A percentile compares a stretch with the other conserved stretches of the same genome.
Conservation (phyloP, 2,329 filamentous ascomycete genomes). For the Claviceps lovelessii region DNA sequence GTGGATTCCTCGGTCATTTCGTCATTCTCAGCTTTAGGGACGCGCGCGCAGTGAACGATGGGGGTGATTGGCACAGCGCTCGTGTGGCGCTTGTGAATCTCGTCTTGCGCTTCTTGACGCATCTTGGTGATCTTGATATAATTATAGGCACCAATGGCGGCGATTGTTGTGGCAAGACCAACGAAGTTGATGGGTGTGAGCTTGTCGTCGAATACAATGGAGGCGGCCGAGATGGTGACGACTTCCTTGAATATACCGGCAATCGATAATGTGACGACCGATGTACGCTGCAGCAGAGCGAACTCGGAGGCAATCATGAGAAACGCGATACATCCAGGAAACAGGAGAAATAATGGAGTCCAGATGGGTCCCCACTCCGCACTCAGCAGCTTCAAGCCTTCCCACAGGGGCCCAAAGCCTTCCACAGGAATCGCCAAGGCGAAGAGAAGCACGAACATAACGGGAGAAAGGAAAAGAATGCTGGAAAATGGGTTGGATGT, state of each 20-base stretch:
- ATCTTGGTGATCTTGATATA: constrained; percentile 88
- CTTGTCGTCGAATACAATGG: constrained; percentile 74
- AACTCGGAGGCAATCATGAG: constrained; percentile 96
- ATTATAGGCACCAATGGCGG: constrained; percentile 80
- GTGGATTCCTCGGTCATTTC: constrained; percentile 30
- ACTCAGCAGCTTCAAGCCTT: constrained; percentile 50
- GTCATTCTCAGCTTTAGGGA: constrained; percentile 28
- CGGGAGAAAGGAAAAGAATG: constrained; percentile 91
- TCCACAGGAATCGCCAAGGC: constrained; percentile 75
- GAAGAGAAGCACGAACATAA: constrained; percentile 83
- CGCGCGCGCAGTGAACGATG: constrained; percentile 23
- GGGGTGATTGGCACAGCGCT: constrained; percentile 19
- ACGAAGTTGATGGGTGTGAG: constrained; percentile 78
- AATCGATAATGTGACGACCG: constrained; percentile 88
- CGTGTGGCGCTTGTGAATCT: constrained; percentile 30
- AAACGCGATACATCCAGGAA: constrained; percentile 84
- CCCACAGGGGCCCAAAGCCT: constrained; percentile 53
- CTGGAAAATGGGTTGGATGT: constrained; percentile 94
- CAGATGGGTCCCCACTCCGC: constrained; percentile 52
- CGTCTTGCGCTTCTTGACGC: constrained; percentile 55
- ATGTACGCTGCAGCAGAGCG: constrained; percentile 83
- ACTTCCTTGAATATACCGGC: constrained; percentile 99
- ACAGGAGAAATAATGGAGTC: constrained; percentile 62
- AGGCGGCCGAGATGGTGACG: constrained; percentile 81
- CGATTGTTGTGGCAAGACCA: constrained; percentile 76